A percentile compares a stretch with the other conserved stretches of the same genome.
phyloP scores from a whole-genome alignment of 805 yeast species.

The Wickerhamomyces hampshirensis region DNA sequence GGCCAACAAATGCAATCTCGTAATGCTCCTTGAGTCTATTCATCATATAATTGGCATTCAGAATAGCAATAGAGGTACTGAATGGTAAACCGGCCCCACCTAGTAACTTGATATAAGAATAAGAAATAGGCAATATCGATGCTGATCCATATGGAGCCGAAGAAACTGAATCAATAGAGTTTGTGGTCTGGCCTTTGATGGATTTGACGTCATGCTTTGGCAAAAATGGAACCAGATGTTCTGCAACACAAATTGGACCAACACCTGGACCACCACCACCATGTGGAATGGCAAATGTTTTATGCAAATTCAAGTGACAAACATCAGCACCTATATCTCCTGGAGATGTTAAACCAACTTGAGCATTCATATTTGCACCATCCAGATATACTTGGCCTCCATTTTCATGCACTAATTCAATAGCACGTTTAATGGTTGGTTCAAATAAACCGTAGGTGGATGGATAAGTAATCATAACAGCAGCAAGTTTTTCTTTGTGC shows the following conservation, averaged over 20 bases:
- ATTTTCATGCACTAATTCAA: conserved; percentile 72
- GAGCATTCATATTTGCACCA: conserved; percentile 99
- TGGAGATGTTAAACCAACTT: conserved; percentile 94
- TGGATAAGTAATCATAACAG: conserved; percentile 95
- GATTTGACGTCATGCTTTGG: conserved; percentile 69
- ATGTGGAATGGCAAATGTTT: conserved; percentile 96
- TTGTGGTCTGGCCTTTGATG: conserved; percentile 35
- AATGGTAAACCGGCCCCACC: conserved; percentile 81
- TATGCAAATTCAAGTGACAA: conserved; percentile 93
- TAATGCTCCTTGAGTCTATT: conserved; percentile 64
- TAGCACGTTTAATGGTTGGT: conserved; percentile 81
- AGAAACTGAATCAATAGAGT: conserved; percentile 71
- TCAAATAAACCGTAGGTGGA: conserved; percentile 96
- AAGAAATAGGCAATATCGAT: conserved; percentile 85
- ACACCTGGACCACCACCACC: conserved; percentile 99
- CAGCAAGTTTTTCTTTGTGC: conserved; percentile 70
- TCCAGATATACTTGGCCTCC: conserved; percentile 98
- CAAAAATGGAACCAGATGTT: conserved; percentile 72
- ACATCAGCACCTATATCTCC: conserved; percentile 98
- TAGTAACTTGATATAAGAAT: conserved; percentile 91
- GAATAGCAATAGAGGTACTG: conserved; percentile 85
- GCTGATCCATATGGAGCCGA: conserved; percentile 98
- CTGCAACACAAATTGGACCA: conserved; percentile 93
- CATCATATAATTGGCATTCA: conserved; percentile 96
- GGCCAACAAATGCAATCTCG: conserved; percentile 70